Base-by-base conservation (phyloP, 2,329 filamentous ascomycete species). In the Hymenoscyphus repandus region DNA sequence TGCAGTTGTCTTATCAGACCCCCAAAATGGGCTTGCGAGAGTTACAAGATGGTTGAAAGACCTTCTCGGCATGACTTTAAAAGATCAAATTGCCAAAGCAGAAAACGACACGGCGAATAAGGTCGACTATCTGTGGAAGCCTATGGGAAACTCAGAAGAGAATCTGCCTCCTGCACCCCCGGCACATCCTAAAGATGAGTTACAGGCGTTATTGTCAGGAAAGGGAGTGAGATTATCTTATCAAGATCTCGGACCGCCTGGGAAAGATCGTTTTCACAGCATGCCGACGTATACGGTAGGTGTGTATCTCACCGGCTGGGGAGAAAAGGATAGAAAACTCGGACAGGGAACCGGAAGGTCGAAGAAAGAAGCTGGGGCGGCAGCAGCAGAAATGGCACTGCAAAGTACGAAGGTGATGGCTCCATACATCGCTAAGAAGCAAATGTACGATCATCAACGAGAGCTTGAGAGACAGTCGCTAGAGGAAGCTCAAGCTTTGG, bases 11-110 rank as follows among this genome's bases (percentile, higher is more conserved):
- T 71, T 89, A 2, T 83, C 85, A 1, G 79, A 90, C 60, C 75
- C 81, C 0, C 68, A 71, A 2, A 66, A 80, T 42, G 90, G 91
- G 1, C 77, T 86, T 42, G 56, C 68, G 6, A 75, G 74, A 1
- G 83, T 79, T 1, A 76, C 85, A 46, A 66, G 75, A 12, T 97
- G 90, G 90, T 70, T 96, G 41, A 84, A 80, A 45, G 70, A 76
- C 6, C 72, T 96, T 1, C 96, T 90, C 90, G 77, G 78, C 3
- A 79, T 75, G 42, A 81, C 79, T 4, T 69, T 95, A 34, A 64
- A 72, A 27, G 69, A 77, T 20, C 74, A 84, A 27, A 79, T 85
- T 38, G 63, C 62, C 15, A 58, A 68, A 34, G 59, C 66, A 46
- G 73, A 72, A 45, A 55, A 42, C 27, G 52, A 42, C 6, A 58